These are phyloP conservation scores for Shiraia bambusicola DNA, from an alignment of 2,329 filamentous ascomycete genomes.

Conservation along the genomic window DNA sequence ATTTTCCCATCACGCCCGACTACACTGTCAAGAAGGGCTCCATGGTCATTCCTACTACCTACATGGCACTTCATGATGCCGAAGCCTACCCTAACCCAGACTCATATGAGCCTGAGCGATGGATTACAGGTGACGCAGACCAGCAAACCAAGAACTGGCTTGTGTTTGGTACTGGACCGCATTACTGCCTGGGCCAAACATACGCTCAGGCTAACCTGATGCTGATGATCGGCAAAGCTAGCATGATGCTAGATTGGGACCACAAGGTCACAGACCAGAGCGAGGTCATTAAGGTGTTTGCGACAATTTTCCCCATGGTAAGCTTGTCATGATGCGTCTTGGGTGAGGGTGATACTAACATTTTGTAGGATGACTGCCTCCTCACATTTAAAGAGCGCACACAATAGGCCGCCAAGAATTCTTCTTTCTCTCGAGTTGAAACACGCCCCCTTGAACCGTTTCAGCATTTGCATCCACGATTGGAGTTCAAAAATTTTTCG, in stretches of 20 bases:
- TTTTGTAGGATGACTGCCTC: constrained; percentile 73
- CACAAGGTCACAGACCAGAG: constrained; percentile 81
- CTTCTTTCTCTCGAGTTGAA: constrained; percentile 14
- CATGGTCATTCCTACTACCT: constrained; percentile 92
- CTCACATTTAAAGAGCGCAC: constrained; percentile 63
- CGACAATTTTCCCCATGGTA: constrained; percentile 96
- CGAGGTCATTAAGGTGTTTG: constrained; percentile 97
- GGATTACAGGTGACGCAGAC: constrained; percentile 83
- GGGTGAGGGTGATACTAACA: no score
- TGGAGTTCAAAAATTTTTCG: constrained; percentile 19
- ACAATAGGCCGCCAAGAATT: constrained; percentile 15
- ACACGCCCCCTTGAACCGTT: constrained; percentile 26
- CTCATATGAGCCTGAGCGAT: constrained; percentile 56
- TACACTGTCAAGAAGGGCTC: constrained; percentile 95
- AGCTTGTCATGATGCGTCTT: no score
- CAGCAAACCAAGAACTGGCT: constrained; percentile 94
- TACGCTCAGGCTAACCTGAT: constrained; percentile 90
- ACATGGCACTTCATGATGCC: constrained; percentile 86
- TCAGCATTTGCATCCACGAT: constrained; percentile 29
- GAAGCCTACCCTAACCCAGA: constrained; percentile 92
- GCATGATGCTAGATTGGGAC: constrained; percentile 83
- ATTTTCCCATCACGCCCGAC: constrained; percentile 81
- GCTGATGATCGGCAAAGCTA: constrained; percentile 86
- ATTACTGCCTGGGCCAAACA: constrained; percentile 93
- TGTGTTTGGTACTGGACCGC: constrained; percentile 91